Evolutionary conservation across 345 rosid species (phyloP), one percentile per base, ranked within the genome.

Genomic region (Turnera subulata): DNA sequence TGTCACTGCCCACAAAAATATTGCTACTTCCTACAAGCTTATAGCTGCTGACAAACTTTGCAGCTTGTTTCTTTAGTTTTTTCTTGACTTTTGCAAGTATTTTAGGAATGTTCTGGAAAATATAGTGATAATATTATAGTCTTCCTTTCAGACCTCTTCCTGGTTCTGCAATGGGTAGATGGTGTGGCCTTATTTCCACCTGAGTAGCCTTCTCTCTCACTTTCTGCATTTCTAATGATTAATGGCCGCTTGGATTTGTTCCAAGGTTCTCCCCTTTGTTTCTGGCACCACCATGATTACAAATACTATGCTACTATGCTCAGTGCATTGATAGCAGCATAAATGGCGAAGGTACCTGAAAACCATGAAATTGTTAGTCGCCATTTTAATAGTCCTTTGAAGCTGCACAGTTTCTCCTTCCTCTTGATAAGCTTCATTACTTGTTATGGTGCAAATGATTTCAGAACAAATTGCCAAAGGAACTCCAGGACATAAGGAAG

Each of bases 401-500:
- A n/a, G 46, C 17, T 12, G 11, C 9, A 11, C 0, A 51, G 2
- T 32, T 1, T 4, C n/a, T n/a, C n/a, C 5, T 15, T 19, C 18
- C 21, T 11, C n/a, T 26, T 17, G 32, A 1, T 29, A 5, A 22
- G n/a, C 50, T 43, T 44, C n/a, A 39, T 55, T 13, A 17, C 35
- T 8, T 29, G 48, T 48, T 48, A 6, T 2, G 29, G 11, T 48
- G 51, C 2, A 48, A 10, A 8, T 19, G 51, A 19, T 26, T 35
- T 21, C 15, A n/a, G 6, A 15, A 39, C 22, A 51, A 43, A 38
- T 58, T 84, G 88, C 98, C 97, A 12, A 73, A 86, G 63, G 97
- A 83, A 72, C 96, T 93, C 99, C 99, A 93, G 51, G 74, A 76
- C 89, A 86, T 78, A 47, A 93, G 90, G 78, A 73, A 93, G 86